These are phyloP conservation scores for Hypoxylon trugodes DNA, from an alignment of 495 filamentous ascomycete genomes.

Conservation along the genomic window DNA sequence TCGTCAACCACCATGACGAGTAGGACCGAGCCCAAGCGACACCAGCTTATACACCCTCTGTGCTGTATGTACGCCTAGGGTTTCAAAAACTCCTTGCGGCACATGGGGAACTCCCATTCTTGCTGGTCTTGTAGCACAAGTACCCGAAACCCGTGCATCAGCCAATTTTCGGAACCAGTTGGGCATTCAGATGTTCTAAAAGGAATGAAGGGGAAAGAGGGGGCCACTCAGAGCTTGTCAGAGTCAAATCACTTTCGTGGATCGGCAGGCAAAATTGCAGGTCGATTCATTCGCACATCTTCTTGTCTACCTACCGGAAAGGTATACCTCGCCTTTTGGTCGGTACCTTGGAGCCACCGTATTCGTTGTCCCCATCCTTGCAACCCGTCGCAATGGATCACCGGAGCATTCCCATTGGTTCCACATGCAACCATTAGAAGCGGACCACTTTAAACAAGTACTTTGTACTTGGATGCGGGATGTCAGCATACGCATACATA, in stretches of 20 bases:
- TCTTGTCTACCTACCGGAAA: conserved; percentile 19
- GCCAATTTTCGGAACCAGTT: neutral
- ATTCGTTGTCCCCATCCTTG: conserved; percentile 33
- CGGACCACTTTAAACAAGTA: conserved; percentile 29
- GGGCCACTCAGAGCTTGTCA: neutral
- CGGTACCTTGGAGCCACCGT: conserved; percentile 13
- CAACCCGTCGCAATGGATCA: conserved; percentile 41
- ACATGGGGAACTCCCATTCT: conserved; percentile 16
- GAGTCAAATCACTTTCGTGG: conserved; percentile 4
- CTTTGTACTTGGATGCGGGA: conserved; percentile 25
- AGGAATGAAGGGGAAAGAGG: conserved; percentile 2
- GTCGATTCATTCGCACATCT: conserved; percentile 1
- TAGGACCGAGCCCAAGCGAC: conserved; percentile 10
- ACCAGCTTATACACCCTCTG: conserved; percentile 7
- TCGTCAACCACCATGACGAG: neutral
- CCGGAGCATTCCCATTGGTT: conserved; percentile 36
- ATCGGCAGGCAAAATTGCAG: conserved; percentile 24
- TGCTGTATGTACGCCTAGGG: conserved; percentile 7
- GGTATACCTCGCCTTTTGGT: conserved; percentile 7
- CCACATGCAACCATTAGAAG: conserved; percentile 26
- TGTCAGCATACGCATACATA: conserved; percentile 27
- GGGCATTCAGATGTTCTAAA: neutral
- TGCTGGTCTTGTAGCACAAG: conserved; percentile 14
- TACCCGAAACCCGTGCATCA: conserved; percentile 19
- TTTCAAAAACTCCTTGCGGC: conserved; percentile 14